Evolutionary conservation across 2,329 filamentous ascomycete genomes (phyloP), one percentile per base, ranked within the genome.

Genomic region (Colletotrichum echinochloae): DNA sequence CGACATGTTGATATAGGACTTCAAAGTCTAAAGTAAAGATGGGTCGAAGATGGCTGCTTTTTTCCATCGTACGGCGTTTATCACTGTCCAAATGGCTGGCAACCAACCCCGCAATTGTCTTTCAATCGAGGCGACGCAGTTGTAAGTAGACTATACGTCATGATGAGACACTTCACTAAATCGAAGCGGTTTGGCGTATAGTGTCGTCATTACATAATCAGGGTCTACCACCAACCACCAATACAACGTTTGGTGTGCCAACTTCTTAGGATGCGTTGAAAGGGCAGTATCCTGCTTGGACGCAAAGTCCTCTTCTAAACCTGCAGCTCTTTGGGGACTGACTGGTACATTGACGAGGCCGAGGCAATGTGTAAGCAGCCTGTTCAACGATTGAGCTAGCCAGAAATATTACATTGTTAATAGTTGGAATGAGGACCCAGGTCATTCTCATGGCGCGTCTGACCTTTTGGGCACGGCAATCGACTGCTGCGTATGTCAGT

Each of bases 91-190:
- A 37, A 61, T 30, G 6, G 12, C 46, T 5, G 20, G 16, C 11
- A 28, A 51, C 41, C 9, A 61, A 61, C 59, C 59, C 59, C 59
- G 44, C 59, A 61, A 28, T 61, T 37, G 33, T 28, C 8, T 49
- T 49, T 7, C 16, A 26, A 6, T 49, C 44, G n/a, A 61, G 33
- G 41, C 41, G 39, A 23, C 39, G 23, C 28, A 23, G 11, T 16
- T n/a, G 14, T 14, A 51, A 18, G 33, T n/a, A 51, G 23, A 39
- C 14, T 23, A 3, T 61, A 61, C 59, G 59, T 61, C 59, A 61
- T 61, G n/a, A 20, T 51, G 44, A 51, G 33, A 9, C 20, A 2
- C 16, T 7, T 61, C 3, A 7, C 59, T 51, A 51, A 51, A 14
- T 33, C 5, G 30, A 51, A 14, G 41, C 6, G 30, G 44, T 33